phyloP scores from a whole-genome alignment of 1,284 basidiomycete species.

The Thecaphora frezii region DNA sequence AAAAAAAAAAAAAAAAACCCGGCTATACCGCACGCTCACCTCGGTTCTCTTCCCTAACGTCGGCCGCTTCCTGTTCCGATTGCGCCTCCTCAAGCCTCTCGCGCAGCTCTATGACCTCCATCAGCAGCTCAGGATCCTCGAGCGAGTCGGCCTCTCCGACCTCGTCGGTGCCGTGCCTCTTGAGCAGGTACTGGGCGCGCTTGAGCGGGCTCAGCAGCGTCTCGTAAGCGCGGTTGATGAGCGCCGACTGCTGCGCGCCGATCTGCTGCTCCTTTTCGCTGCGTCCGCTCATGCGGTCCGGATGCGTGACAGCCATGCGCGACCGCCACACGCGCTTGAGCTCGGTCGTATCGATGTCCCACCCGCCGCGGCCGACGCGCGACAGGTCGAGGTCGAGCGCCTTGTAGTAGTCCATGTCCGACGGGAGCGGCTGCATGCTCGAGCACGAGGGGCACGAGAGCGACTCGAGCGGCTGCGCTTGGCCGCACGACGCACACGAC shows the following conservation, averaged over 20 bases:
- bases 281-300: conserved; percentile 49
- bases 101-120: conserved; percentile 56
- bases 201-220: conserved; percentile 48
- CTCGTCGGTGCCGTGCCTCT: conserved; percentile 21
- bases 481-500: conserved; percentile 24
- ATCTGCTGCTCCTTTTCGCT: conserved; percentile 47
- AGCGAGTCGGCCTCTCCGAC: conserved; percentile 44
- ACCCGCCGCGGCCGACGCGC: conserved; percentile 34
- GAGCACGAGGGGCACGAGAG: conserved; percentile 36
- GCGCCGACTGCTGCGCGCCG: conserved; percentile 49
- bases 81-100: conserved; percentile 48
- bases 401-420: conserved; percentile 43
- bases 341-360: conserved; percentile 36
- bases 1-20: too few species aligned
- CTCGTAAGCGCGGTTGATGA: conserved; percentile 56
- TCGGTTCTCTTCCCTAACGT: conserved; percentile 35
- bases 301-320: conserved; percentile 50
- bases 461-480: conserved; percentile 29
- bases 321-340: conserved; percentile 51
- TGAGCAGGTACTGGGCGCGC: conserved; percentile 47
- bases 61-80: conserved; percentile 39
- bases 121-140: conserved; percentile 50
- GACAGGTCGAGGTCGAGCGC: conserved; percentile 40
- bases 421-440: conserved; percentile 42
- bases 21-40: too few species aligned